phyloP scores from a whole-genome alignment of 345 rosid species.

The Erodium maritimum region DNA sequence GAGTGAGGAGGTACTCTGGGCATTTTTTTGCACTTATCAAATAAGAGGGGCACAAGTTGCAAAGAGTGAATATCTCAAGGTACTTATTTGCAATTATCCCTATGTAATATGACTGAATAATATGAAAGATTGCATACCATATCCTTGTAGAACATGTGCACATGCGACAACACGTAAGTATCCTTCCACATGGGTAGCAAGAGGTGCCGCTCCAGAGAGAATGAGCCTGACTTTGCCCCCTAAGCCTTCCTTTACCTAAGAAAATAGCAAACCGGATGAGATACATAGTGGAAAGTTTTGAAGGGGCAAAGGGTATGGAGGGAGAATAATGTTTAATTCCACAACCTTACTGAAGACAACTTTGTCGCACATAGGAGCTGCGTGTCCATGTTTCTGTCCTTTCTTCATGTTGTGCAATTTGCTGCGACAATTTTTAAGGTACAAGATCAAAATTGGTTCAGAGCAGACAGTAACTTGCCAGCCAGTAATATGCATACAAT shows the following conservation, averaged over 20 bases:
- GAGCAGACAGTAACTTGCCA: slow-evolving; percentile 2
- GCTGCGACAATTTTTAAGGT: slow-evolving; percentile 26
- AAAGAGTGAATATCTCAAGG: too few species aligned
- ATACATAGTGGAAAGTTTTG: background rate
- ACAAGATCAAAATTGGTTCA: background rate
- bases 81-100: too few species aligned
- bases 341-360: slow-evolving; percentile 77
- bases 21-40: too few species aligned
- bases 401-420: slow-evolving; percentile 52
- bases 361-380: slow-evolving; percentile 80
- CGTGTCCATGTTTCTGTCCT: slow-evolving; percentile 51
- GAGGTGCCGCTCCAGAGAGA: slow-evolving; percentile 95
- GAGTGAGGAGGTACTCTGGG: too few species aligned
- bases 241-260: slow-evolving; percentile 78
- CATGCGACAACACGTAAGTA: slow-evolving; percentile 92
- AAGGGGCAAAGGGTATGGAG: background rate
- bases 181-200: slow-evolving; percentile 71
- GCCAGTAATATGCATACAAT: too few species aligned
- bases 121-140: slow-evolving; percentile 39
- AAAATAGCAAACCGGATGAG: slow-evolving; percentile 6
- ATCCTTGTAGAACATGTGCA: slow-evolving; percentile 96
- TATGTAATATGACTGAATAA: background rate
- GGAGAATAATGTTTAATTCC: background rate
- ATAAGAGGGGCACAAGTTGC: too few species aligned
- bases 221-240: slow-evolving; percentile 89